These are phyloP conservation scores for Backusella tarrabulga DNA, from an alignment of 192 early-diverging fungal species.

Conservation along the genomic window DNA sequence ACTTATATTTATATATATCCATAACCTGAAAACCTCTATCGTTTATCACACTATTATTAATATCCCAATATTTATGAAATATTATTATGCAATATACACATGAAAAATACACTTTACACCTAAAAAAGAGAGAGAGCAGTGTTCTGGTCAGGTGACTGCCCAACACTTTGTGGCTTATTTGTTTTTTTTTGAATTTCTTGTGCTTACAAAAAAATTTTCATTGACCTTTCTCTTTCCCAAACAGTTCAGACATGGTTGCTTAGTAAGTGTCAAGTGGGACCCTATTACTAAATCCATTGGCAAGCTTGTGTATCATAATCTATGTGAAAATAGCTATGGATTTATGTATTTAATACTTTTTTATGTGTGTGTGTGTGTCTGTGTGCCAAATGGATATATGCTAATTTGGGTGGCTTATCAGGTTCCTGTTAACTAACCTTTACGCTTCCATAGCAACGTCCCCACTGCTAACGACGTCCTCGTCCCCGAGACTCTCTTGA, in stretches of 20 bases:
- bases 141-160: neutral
- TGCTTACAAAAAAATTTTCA: constrained; percentile 10
- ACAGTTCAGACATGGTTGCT: constrained; percentile 24
- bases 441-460: constrained; percentile 27
- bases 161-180: neutral
- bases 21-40: neutral
- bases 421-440: neutral
- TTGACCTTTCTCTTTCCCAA: constrained; percentile 13
- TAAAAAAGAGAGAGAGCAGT: neutral
- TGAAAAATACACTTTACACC: neutral
- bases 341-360: neutral
- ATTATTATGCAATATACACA: neutral
- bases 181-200: neutral
- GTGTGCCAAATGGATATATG: neutral
- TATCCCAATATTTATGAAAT: neutral
- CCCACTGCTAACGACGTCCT: constrained; percentile 67
- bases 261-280: constrained; percentile 10
- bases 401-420: neutral
- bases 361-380: neutral
- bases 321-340: neutral
- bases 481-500: constrained; percentile 83
- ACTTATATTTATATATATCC: neutral
- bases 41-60: neutral
- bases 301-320: neutral
- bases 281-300: neutral